These are phyloP conservation scores for Aspergillus hiratsukae DNA, from an alignment of 2,329 filamentous ascomycete genomes.

Conservation along the genomic window DNA sequence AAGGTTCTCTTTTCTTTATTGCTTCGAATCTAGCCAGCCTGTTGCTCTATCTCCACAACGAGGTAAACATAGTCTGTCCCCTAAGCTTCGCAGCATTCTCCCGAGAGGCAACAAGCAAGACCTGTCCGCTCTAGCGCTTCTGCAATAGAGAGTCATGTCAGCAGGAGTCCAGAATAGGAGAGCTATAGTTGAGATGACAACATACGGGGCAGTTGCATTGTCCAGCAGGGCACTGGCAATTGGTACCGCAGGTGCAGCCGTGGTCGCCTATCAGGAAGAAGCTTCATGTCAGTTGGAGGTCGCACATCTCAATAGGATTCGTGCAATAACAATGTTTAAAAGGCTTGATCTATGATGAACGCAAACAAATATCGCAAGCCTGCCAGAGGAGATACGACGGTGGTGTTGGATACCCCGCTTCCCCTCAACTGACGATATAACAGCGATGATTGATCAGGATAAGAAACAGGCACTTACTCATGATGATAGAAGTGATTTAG, in stretches of 20 bases:
- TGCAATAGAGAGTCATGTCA: background rate
- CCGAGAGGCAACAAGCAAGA: background rate
- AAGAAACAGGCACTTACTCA: constrained; percentile 9
- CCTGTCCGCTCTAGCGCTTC: background rate
- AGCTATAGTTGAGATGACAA: constrained; percentile 1
- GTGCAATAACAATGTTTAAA: background rate
- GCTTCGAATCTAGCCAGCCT: background rate
- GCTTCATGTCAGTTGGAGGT: constrained; percentile 4
- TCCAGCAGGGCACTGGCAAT: constrained; percentile 40
- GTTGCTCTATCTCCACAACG: background rate
- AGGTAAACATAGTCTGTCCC: background rate
- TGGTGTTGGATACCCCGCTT: background rate
- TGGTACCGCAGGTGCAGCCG: constrained; percentile 39
- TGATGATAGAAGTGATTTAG: background rate
- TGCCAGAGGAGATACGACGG: background rate
- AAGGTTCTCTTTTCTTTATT: background rate
- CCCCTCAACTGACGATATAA: background rate
- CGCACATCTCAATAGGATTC: constrained; percentile 8
- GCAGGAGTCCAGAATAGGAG: background rate
- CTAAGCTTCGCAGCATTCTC: background rate
- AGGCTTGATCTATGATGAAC: background rate
- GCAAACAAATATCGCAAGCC: background rate
- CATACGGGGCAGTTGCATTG: constrained; percentile 38
- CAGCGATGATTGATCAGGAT: background rate
- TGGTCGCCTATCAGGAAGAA: constrained; percentile 24